Evolutionary conservation across 345 rosid genomes (phyloP).

Genomic region (Hypericum perforatum): DNA sequence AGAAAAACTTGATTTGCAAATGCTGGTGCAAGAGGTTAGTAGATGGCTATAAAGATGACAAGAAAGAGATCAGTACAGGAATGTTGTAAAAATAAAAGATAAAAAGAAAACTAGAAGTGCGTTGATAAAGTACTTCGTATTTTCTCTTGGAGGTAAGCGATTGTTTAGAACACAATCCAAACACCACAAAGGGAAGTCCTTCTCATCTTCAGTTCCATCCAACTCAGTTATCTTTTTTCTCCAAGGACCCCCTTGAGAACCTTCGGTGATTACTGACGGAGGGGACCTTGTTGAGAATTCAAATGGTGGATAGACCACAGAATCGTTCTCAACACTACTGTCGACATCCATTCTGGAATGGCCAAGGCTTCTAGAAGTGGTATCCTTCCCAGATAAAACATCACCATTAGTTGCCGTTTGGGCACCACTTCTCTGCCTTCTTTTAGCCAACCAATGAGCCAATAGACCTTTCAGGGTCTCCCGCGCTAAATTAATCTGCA

Average conservation of each 20-base stretch:
- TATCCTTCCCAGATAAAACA: constrained; percentile 52
- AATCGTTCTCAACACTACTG: constrained; percentile 60
- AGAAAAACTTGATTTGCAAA: not conserved
- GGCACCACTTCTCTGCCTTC: constrained; percentile 63
- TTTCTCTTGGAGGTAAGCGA: constrained; percentile 88
- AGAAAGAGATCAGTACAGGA: too few relatives aligned
- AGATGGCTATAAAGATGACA: too few relatives aligned
- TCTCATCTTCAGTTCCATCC: constrained; percentile 88
- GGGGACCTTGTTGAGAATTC: constrained; percentile 73
- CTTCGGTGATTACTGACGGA: constrained; percentile 93
- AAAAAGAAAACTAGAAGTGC: constrained; percentile 1
- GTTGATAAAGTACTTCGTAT: constrained; percentile 54
- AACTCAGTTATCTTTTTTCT: constrained; percentile 87
- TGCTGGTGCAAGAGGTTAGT: too few relatives aligned
- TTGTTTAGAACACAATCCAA: constrained; percentile 81
- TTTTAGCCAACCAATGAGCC: constrained; percentile 80
- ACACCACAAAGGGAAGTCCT: constrained; percentile 96
- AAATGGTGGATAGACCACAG: constrained; percentile 81
- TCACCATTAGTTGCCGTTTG: constrained; percentile 73
- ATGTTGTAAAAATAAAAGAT: not conserved
- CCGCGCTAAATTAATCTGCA: constrained; percentile 90
- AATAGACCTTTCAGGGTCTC: constrained; percentile 94
- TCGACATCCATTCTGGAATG: constrained; percentile 68
- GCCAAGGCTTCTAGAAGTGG: constrained; percentile 36
- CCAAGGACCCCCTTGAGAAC: constrained; percentile 97